Evolutionary conservation across 1,139 yeast species (phyloP).

Genomic region (Pichia sp.): DNA sequence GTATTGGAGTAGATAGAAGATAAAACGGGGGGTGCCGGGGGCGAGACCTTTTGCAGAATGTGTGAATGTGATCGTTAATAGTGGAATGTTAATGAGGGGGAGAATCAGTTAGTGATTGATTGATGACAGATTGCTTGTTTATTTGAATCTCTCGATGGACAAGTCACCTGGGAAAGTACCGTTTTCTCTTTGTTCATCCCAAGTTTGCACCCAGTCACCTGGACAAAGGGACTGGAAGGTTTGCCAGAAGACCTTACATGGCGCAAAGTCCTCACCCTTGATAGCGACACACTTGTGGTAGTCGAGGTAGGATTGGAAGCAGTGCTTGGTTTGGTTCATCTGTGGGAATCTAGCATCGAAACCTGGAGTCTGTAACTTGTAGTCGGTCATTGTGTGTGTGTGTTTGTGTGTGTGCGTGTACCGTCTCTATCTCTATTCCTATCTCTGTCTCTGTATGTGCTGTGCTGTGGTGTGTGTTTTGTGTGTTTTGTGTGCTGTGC

Average conservation of each 20-base stretch:
- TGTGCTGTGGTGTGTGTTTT: neutral
- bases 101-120: too few species aligned
- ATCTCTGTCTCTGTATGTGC: neutral
- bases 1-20: neutral
- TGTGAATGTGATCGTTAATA: too few species aligned
- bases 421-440: neutral
- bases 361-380: slow-evolving; percentile 68
- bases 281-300: slow-evolving; percentile 95
- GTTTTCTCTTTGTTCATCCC: slow-evolving; percentile 89
- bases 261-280: slow-evolving; percentile 98
- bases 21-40: neutral
- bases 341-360: slow-evolving; percentile 94
- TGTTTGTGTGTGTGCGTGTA: slow-evolving; percentile 1
- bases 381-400: slow-evolving; percentile 28
- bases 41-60: neutral
- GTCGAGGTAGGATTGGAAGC: slow-evolving; percentile 97
- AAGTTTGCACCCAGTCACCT: slow-evolving; percentile 81
- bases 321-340: slow-evolving; percentile 96
- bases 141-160: slow-evolving; percentile 26
- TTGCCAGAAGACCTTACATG: slow-evolving; percentile 91
- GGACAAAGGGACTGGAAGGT: slow-evolving; percentile 93
- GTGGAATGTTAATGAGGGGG: too few species aligned
- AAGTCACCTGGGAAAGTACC: slow-evolving; percentile 67
- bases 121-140: too few species aligned
- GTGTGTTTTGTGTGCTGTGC: neutral